These are phyloP conservation scores for Hymenoscyphus linearis DNA, from an alignment of 2,329 filamentous ascomycete species.

Conservation along the genomic window DNA sequence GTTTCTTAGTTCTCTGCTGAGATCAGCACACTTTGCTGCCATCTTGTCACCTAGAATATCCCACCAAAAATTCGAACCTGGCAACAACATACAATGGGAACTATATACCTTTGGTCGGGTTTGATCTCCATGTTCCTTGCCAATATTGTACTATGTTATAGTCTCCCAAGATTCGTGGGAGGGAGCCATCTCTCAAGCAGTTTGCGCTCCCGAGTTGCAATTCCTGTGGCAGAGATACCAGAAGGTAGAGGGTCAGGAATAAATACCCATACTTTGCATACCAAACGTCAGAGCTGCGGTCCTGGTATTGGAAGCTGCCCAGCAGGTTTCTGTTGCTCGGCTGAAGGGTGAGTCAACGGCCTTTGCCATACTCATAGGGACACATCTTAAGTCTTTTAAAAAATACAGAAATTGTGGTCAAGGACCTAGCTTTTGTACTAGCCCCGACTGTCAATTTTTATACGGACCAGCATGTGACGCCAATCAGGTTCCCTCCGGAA, in stretches of 20 bases:
- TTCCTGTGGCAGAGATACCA: background rate
- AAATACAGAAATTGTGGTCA: constrained; percentile 2
- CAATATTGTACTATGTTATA: background rate
- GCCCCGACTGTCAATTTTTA: constrained; percentile 54
- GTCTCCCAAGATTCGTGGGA: background rate
- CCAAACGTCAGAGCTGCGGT: constrained; percentile 7
- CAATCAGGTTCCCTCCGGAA: constrained; percentile 46
- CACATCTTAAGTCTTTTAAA: background rate
- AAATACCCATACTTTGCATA: background rate
- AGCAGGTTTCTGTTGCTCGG: constrained; percentile 13
- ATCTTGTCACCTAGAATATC: no score
- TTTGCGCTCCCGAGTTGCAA: background rate
- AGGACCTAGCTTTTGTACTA: constrained; percentile 46
- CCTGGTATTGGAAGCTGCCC: constrained; percentile 12
- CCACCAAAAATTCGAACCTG: no score
- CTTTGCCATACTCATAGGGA: background rate
- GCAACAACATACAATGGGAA: background rate
- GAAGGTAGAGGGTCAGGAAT: background rate
- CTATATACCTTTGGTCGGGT: background rate
- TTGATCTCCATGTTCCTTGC: background rate
- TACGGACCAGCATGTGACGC: constrained; percentile 54
- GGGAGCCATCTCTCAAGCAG: background rate
- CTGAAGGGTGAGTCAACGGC: constrained; percentile 1
- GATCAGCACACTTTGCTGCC: no score
- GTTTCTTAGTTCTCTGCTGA: no score